phyloP scores from a whole-genome alignment of 371 early-diverging fungal genomes.

The Syncephalis plumigaleata region DNA sequence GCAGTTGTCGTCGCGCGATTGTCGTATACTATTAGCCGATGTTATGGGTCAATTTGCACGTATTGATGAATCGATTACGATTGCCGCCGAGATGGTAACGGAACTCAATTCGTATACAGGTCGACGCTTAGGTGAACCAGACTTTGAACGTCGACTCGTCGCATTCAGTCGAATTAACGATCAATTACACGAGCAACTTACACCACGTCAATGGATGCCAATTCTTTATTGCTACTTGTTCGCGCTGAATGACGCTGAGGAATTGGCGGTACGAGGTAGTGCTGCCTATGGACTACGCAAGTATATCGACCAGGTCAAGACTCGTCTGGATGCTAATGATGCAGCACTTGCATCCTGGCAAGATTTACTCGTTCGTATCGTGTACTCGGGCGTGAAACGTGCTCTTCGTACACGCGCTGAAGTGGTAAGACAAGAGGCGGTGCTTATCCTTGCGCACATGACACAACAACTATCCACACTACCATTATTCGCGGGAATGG shows the following conservation, averaged over 20 bases:
- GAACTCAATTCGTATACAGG: slow-evolving; percentile 64
- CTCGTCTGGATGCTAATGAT: not conserved
- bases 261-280: slow-evolving; percentile 74
- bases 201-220: slow-evolving; percentile 70
- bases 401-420: slow-evolving; percentile 39
- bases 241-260: slow-evolving; percentile 62
- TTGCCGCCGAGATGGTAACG: slow-evolving; percentile 31
- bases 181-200: slow-evolving; percentile 32
- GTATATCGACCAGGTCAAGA: slow-evolving; percentile 26
- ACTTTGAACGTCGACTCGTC: slow-evolving; percentile 65
- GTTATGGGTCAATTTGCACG: slow-evolving; percentile 44
- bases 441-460: slow-evolving; percentile 36
- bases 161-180: slow-evolving; percentile 57
- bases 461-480: slow-evolving; percentile 37
- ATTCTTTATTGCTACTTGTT: slow-evolving; percentile 71
- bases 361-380: slow-evolving; percentile 30
- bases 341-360: slow-evolving; percentile 13
- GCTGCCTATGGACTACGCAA: slow-evolving; percentile 49
- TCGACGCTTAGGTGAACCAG: slow-evolving; percentile 68
- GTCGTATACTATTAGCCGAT: slow-evolving; percentile 32
- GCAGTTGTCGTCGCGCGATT: slow-evolving; percentile 27
- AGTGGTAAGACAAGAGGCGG: slow-evolving; percentile 52
- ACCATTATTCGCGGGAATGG: slow-evolving; percentile 47
- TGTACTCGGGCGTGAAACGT: slow-evolving; percentile 59
- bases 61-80: slow-evolving; percentile 29